Conservation (phyloP, 164 flowering plant genomes). For the Stephania yunnanensis region DNA sequence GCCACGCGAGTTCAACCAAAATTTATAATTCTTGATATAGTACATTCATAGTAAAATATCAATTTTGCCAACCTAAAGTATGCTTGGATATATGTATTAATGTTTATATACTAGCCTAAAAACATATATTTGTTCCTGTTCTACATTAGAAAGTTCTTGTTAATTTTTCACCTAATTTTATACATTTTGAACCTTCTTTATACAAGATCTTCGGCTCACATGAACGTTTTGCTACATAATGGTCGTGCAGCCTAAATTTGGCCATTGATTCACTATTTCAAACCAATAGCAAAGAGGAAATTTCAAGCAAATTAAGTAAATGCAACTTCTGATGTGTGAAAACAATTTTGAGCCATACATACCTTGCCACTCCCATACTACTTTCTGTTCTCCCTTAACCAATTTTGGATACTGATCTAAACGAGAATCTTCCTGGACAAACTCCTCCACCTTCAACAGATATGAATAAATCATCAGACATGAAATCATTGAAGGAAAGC, state of each 20-base stretch:
- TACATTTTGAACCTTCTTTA: neutral
- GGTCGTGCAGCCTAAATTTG: neutral
- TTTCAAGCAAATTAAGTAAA: neutral
- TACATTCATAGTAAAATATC: neutral
- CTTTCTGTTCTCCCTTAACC: conserved; percentile 88
- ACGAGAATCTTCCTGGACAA: conserved; percentile 90
- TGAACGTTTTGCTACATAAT: neutral
- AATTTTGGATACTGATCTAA: conserved; percentile 78
- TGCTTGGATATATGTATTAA: neutral
- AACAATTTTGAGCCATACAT: conserved; percentile 4
- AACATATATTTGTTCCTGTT: neutral
- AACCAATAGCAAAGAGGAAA: neutral
- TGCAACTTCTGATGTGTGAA: neutral
- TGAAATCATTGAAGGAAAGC: neutral
- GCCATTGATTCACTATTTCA: neutral
- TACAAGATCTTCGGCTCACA: neutral
- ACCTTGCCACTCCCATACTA: conserved; percentile 99
- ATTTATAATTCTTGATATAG: neutral
- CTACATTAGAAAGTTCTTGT: no score
- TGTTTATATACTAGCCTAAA: no score
- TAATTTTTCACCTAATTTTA: no score
- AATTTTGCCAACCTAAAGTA: neutral
- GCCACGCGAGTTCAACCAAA: no score
- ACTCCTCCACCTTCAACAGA: conserved; percentile 63
- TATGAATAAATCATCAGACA: neutral